These are phyloP conservation scores for Annulohypoxylon truncatum DNA, from an alignment of 2,329 filamentous ascomycete genomes.

Conservation along the genomic window DNA sequence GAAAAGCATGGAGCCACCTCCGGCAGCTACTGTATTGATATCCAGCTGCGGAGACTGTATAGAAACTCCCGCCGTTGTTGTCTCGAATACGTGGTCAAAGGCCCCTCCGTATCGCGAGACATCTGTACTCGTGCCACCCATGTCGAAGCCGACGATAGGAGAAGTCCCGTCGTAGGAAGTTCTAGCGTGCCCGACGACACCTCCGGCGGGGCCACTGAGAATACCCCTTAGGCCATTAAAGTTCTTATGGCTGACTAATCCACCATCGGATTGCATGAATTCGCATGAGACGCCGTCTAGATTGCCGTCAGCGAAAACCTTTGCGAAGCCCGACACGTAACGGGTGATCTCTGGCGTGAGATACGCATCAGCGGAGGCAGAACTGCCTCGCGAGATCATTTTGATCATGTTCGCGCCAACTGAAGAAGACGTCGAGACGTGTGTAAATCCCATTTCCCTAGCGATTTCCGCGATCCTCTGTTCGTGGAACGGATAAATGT, in stretches of 20 bases:
- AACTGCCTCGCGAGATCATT: slow-evolving; percentile 40
- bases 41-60: slow-evolving; percentile 84
- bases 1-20: slow-evolving; percentile 75
- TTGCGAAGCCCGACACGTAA: slow-evolving; percentile 39
- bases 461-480: slow-evolving; percentile 70
- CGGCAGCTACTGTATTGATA: slow-evolving; percentile 84
- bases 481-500: slow-evolving; percentile 76
- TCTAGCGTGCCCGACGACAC: slow-evolving; percentile 79
- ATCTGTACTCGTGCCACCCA: slow-evolving; percentile 68
- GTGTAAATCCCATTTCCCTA: slow-evolving; percentile 45
- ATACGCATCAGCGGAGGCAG: slow-evolving; percentile 41
- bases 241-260: slow-evolving; percentile 64
- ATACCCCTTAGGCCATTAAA: slow-evolving; percentile 79
- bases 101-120: slow-evolving; percentile 33
- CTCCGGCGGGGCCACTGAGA: slow-evolving; percentile 79
- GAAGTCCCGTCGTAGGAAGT: slow-evolving; percentile 76
- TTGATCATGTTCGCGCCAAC: slow-evolving; percentile 42
- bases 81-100: slow-evolving; percentile 51
- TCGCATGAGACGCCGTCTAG: slow-evolving; percentile 39
- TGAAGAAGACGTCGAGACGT: slow-evolving; percentile 40
- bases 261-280: slow-evolving; percentile 56
- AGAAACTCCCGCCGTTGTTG: slow-evolving; percentile 71
- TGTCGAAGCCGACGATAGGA: slow-evolving; percentile 82
- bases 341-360: slow-evolving; percentile 39
- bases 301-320: slow-evolving; percentile 35